A percentile compares a stretch with the other conserved stretches of the same genome.
These are phyloP conservation scores for Euphorbia pulcherrima DNA, from an alignment of 345 rosid species.

Conservation along the genomic window DNA sequence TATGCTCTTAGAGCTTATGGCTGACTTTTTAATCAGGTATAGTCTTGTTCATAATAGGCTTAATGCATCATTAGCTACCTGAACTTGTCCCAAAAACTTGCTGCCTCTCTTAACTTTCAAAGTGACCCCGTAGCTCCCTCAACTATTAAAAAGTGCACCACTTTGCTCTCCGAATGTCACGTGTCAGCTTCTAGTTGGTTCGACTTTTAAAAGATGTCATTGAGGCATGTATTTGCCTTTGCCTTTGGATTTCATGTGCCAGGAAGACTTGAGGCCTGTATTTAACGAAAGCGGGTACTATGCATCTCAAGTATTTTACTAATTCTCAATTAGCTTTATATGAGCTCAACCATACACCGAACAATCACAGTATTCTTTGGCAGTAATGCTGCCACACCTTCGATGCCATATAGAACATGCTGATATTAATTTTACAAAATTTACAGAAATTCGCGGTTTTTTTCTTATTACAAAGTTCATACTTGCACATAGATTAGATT, in stretches of 20 bases:
- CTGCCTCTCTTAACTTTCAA: too few species aligned
- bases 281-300: constrained; percentile 95
- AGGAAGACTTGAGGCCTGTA: constrained; percentile 88
- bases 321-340: background rate
- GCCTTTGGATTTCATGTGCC: constrained; percentile 90
- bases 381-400: background rate
- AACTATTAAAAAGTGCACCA: too few species aligned
- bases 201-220: too few species aligned
- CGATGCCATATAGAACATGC: too few species aligned
- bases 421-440: too few species aligned
- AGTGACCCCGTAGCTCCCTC: too few species aligned
- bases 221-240: too few species aligned
- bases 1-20: constrained; percentile 89
- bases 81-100: too few species aligned
- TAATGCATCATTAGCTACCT: too few species aligned
- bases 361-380: background rate
- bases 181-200: too few species aligned
- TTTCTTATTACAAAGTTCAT: background rate
- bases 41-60: constrained; percentile 11
- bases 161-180: too few species aligned
- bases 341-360: background rate
- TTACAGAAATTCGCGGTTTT: background rate
- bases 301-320: constrained; percentile 93
- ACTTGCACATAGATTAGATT: constrained; percentile 3
- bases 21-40: constrained; percentile 84